Conservation (phyloP, 2,329 filamentous ascomycete genomes). For the Pseudocercospora pini-densiflorae region DNA sequence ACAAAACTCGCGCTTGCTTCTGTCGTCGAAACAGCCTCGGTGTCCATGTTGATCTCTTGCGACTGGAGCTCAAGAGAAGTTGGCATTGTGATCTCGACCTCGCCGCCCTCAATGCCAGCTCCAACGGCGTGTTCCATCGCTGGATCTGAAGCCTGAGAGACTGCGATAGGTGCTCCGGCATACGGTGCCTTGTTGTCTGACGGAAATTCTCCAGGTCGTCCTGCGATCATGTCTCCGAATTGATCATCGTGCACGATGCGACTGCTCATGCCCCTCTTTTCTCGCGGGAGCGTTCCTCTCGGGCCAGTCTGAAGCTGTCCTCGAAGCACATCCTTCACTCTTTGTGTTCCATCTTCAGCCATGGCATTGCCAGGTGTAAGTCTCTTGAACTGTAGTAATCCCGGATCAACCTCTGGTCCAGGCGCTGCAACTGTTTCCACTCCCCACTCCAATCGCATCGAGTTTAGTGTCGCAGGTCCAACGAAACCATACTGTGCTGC, state of each 20-base stretch:
- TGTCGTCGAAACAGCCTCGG: constrained; percentile 52
- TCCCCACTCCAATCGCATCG: constrained; percentile 85
- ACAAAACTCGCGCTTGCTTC: constrained; percentile 76
- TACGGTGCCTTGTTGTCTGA: constrained; percentile 31
- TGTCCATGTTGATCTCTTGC: constrained; percentile 19
- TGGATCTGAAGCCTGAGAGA: background rate
- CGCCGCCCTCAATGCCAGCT: background rate
- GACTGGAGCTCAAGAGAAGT: background rate
- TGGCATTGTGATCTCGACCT: constrained; percentile 11
- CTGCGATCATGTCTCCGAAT: constrained; percentile 70
- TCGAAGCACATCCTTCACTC: constrained; percentile 39
- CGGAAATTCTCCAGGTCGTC: constrained; percentile 26
- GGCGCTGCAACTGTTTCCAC: constrained; percentile 85
- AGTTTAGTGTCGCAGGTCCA: constrained; percentile 73
- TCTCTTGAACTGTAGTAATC: constrained; percentile 78
- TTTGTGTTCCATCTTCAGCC: constrained; percentile 35
- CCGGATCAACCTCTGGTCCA: constrained; percentile 89
- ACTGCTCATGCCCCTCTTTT: constrained; percentile 70
- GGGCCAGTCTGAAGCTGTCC: constrained; percentile 42
- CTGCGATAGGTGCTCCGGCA: constrained; percentile 26
- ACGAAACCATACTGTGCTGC: constrained; percentile 83
- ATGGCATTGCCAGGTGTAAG: constrained; percentile 48
- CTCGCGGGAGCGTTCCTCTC: background rate
- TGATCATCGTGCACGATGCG: constrained; percentile 81
- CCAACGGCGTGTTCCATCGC: constrained; percentile 11